These are phyloP conservation scores for Raphanus raphanistrum DNA, from an alignment of 345 rosid genomes.

Conservation along the genomic window DNA sequence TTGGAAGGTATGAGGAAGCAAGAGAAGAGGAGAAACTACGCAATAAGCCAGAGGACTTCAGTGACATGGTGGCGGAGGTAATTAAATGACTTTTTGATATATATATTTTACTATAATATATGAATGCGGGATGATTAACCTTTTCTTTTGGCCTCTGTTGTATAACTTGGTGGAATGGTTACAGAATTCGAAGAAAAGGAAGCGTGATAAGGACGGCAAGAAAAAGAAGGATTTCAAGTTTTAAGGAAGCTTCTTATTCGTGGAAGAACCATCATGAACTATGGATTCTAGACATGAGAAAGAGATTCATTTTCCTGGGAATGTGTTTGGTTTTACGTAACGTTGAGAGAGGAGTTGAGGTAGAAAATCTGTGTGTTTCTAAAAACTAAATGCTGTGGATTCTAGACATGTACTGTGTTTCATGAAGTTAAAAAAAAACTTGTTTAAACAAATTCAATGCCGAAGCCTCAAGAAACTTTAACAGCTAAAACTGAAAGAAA, in stretches of 20 bases:
- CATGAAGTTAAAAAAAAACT: not conserved
- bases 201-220: slow-evolving; percentile 94
- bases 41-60: not conserved
- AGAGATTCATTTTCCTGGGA: slow-evolving; percentile 1
- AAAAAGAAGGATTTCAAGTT: slow-evolving; percentile 96
- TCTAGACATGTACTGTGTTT: not conserved
- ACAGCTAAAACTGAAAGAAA: not conserved
- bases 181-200: slow-evolving; percentile 96
- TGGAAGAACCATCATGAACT: not conserved
- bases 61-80: not conserved
- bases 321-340: slow-evolving; percentile 1
- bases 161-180: slow-evolving; percentile 1
- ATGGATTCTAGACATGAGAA: not conserved
- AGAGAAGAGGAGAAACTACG: not conserved
- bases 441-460: not conserved
- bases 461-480: not conserved
- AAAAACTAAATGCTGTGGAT: not conserved
- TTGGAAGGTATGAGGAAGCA: not conserved
- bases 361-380: not conserved
- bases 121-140: not conserved
- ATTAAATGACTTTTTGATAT: not conserved
- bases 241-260: slow-evolving; percentile 27
- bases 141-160: not conserved
- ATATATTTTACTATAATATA: not conserved
- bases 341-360: not conserved